Conservation (phyloP, 1,284 basidiomycete species). For the Porodaedalea pini region DNA sequence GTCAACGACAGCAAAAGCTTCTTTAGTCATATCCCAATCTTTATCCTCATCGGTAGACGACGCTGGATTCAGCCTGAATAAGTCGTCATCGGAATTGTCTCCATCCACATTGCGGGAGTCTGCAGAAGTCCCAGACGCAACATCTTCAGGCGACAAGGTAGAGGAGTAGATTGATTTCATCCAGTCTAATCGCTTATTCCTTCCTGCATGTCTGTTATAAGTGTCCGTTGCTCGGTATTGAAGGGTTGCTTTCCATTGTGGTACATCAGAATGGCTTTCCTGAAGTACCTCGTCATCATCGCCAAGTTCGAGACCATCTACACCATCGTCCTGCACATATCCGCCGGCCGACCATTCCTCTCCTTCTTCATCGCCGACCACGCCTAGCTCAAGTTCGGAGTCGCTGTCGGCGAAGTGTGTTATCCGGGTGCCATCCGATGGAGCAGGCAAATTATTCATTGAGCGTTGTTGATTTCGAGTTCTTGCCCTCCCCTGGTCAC, state of each 20-base stretch:
- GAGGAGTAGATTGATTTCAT: constrained; percentile 85
- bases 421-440: constrained; percentile 35
- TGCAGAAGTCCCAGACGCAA: constrained; percentile 48
- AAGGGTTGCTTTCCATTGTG: constrained; percentile 80
- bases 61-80: constrained; percentile 62
- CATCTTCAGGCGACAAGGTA: constrained; percentile 67
- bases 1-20: constrained; percentile 42
- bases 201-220: constrained; percentile 41
- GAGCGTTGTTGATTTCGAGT: constrained; percentile 46
- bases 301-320: neutral
- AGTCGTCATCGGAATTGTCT: constrained; percentile 57
- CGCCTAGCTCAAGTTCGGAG: constrained; percentile 57
- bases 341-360: constrained; percentile 20
- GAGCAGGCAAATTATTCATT: constrained; percentile 33
- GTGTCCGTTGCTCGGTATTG: constrained; percentile 48
- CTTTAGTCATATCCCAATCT: constrained; percentile 72
- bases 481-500: constrained; percentile 41
- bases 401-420: constrained; percentile 79
- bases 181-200: constrained; percentile 60
- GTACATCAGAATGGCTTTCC: constrained; percentile 34
- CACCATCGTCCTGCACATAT: neutral
- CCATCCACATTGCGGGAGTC: constrained; percentile 27
- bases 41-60: constrained; percentile 43
- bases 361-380: constrained; percentile 29
- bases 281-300: constrained; percentile 41